Evolutionary conservation across 768 basidiomycete species (phyloP).

Genomic region (Suillus weaverae): DNA sequence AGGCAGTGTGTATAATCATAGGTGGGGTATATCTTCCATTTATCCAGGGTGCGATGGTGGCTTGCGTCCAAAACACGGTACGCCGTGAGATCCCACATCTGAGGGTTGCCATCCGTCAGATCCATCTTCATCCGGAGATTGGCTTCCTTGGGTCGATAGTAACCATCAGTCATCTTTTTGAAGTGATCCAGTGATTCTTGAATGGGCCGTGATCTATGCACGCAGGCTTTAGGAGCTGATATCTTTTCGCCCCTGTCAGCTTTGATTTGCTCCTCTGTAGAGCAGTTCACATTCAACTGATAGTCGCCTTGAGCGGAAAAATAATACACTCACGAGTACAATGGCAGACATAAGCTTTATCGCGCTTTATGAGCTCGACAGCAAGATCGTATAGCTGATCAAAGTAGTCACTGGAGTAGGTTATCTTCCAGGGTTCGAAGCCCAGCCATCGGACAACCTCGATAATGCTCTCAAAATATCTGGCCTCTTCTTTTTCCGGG

Average conservation of each 20-base stretch:
- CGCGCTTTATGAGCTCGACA: conserved; percentile 82
- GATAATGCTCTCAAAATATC: conserved; percentile 95
- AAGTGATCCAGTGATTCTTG: conserved; percentile 87
- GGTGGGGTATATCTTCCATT: conserved; percentile 97
- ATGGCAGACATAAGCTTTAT: conserved; percentile 94
- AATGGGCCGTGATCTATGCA: conserved; percentile 85
- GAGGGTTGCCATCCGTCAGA: conserved; percentile 87
- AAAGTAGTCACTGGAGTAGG: conserved; percentile 98
- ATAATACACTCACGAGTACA: conserved; percentile 74
- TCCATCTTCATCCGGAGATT: conserved; percentile 98
- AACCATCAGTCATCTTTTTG: conserved; percentile 87
- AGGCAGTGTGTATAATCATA: conserved; percentile 99
- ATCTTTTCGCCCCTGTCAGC: conserved; percentile 83
- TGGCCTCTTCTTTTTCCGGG: conserved; percentile 94
- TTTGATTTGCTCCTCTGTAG: conserved; percentile 87
- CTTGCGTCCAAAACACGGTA: conserved; percentile 89
- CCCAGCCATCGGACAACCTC: conserved; percentile 97
- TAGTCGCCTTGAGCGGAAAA: conserved; percentile 1
- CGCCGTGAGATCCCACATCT: conserved; percentile 99
- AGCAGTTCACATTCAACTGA: conserved; percentile 3
- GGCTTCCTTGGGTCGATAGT: conserved; percentile 89
- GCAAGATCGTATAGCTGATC: conserved; percentile 83
- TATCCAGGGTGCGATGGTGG: conserved; percentile 90
- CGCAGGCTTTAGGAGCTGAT: conserved; percentile 78
- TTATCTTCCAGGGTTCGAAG: conserved; percentile 98